Evolutionary conservation across 169 alveolate genomes (phyloP), one percentile per base, ranked within the genome.

Genomic region (Babesia ovis): DNA sequence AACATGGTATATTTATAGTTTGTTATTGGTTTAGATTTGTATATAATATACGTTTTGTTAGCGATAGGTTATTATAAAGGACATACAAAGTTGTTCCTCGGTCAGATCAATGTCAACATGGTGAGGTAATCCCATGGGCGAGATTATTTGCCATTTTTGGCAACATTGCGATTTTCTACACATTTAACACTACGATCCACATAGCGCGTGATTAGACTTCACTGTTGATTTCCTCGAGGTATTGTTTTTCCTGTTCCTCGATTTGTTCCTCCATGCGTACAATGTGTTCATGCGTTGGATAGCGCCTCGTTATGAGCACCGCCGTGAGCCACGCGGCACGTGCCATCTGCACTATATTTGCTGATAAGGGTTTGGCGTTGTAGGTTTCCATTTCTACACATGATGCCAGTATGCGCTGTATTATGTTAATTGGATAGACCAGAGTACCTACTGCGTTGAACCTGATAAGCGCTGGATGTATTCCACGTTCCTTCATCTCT

Each of bases 301-400:
- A 64, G 9, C 74, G 25, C 48, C 74, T 27, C 41, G 58, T 58
- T 9, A 80, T 54, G 60, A 80, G 56, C 23, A 51, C 62, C 4
- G 88, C 83, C 22, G 66, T 50, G 25, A 80, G 61, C 88, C 88
- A 80, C n/a, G 88, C 64, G 4, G 80, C 68, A 9, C 88, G 35
- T 22, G 79, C 64, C 60, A 80, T 58, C 39, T 68, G 58, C n/a
- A 55, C 66, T 56, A 71, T 46, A 29, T 80, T 80, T 23, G 67
- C 23, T n/a, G 43, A 20, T n/a, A 58, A 11, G 12, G 88, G 88
- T 20, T 51, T 23, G 54, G 88, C 68, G 45, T 39, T 34, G 22
- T 46, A 35, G 20, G 39, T 20, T 20, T 42, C 37, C 79, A 80
- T 62, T 37, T 80, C 88, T 43, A 25, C 32, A 39, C 60, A 62